Evolutionary conservation across 75 land plant genomes (phyloP), one percentile per base, ranked within the genome.

Genomic region (Sequoia sempervirens): DNA sequence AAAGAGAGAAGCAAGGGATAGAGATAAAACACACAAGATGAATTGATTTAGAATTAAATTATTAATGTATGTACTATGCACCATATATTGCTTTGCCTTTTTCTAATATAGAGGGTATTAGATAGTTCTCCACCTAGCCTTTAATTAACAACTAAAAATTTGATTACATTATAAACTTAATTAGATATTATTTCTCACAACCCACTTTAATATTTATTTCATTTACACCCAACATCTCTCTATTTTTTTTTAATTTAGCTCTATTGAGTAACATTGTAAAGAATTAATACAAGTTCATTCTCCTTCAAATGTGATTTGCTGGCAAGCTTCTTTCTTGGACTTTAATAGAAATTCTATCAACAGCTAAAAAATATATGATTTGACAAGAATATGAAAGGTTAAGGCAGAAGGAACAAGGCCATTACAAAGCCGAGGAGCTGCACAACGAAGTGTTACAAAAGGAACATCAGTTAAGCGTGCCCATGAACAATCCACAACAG

Each of bases 401-500:
- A 34, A 81, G 46, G 47, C 36, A 53, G 79, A 76, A 76, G 43
- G 12, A 76, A 17, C 18, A 3, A 36, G 20, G 82, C 9, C 50
- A 91, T 89, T 91, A 95, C 96, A 88, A 4, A 97, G 91, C n/a
- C 99, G 96, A 83, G 97, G 92, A 75, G 98, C 91, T 75, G 90
- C 86, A 89, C 98, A 95, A 4, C 96, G 93, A 74, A 97, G 86
- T 80, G 92, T 91, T 66, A 87, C 89, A 84, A 97, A 97, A 81
- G 97, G 97, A n/a, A 97, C 99, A 86, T 92, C 96, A 41, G 84
- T 74, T 84, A 97, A 84, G 26, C 96, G 92, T 54, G 96, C 95
- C 98, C 99, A 97, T 46, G 99, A 97, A 86, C 99, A 97, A 83
- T 97, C 96, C 36, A 97, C 95, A 26, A 97, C 99, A 73, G 98